Evolutionary conservation across 331 rosid species (phyloP).

Genomic region (Arachis monticola): DNA sequence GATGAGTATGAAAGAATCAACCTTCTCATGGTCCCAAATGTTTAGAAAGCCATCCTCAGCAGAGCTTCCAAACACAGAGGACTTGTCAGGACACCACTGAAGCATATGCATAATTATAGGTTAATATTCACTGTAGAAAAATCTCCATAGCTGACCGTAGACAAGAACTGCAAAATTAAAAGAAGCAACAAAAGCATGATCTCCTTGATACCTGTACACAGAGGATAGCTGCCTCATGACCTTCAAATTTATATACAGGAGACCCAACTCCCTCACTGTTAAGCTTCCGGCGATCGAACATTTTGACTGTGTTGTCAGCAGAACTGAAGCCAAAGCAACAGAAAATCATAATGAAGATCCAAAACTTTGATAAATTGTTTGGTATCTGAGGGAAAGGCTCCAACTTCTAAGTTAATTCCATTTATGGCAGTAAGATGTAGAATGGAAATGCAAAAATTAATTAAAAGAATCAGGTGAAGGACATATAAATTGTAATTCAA

Average conservation of each 20-base stretch:
- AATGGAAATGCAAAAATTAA: neutral
- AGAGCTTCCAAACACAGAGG: slow-evolving; percentile 92
- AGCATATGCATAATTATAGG: slow-evolving; percentile 36
- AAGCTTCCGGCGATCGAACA: slow-evolving; percentile 95
- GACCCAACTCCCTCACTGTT: slow-evolving; percentile 67
- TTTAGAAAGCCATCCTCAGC: slow-evolving; percentile 93
- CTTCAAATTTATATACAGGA: slow-evolving; percentile 81
- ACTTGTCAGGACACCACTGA: slow-evolving; percentile 92
- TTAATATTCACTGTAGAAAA: slow-evolving; percentile 23
- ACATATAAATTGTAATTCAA: slow-evolving; percentile 15
- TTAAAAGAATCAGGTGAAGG: slow-evolving; percentile 4
- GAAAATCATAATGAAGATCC: slow-evolving; percentile 31
- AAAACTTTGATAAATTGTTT: slow-evolving; percentile 12
- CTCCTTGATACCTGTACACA: slow-evolving; percentile 80
- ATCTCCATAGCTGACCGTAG: neutral
- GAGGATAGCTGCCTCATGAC: slow-evolving; percentile 93
- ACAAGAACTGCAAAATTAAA: slow-evolving; percentile 9
- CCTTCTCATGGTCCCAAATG: slow-evolving; percentile 95
- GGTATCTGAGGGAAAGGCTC: slow-evolving; percentile 30
- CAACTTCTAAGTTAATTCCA: slow-evolving; percentile 13
- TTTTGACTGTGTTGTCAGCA: slow-evolving; percentile 85
- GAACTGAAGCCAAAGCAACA: slow-evolving; percentile 59
- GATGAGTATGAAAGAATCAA: slow-evolving; percentile 32
- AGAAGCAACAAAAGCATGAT: slow-evolving; percentile 8
- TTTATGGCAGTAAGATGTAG: slow-evolving; percentile 25